Base-by-base conservation (phyloP, 768 basidiomycete species). In the Tulasnella sp. region DNA sequence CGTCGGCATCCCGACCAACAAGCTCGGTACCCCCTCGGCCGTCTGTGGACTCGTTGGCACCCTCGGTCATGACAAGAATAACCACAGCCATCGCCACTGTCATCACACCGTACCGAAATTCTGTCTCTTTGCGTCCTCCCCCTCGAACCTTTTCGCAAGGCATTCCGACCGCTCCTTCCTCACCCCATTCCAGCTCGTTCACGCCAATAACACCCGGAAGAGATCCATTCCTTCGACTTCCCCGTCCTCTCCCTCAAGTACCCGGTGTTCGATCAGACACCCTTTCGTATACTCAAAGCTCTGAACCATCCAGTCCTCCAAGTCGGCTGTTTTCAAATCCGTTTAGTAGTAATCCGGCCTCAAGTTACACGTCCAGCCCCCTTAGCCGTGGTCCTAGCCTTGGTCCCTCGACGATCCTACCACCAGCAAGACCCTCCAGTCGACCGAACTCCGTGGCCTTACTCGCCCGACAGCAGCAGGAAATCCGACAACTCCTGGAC, bases 361-460 rank as follows among this genome's bases (percentile, higher is more conserved):
- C 44, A n/a, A 44, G 27, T 34, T 52, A 62, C 56, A 34, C 39
- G 10, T 34, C 58, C 9, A 39, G 52, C 39, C 38, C 38, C 36
- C 7, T 62, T 9, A 62, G 34, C 76, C 76, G 39, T 52, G 36
- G 46, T 76, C 27, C 27, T 7, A 76, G 52, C 31, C 39, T 48
- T 24, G 36, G 36, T 3, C 24, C 75, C 12, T 40, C 58, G n/a
- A 12, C 58, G 1, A 27, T 77, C 34, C 7, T n/a, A n/a, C 31
- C 24, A 9, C 39, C 27, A 21, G 58, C 39, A 27, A 40, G 39
- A 42, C 52, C 36, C 9, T 36, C 48, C 16, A 52, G 40, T 34
- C 56, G 76, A 62, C 76, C 76, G n/a, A 58, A 77, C 10, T 56
- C 46, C 56, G 58, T 77, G 31, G 62, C 62, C 27, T 56, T 56